Base-by-base conservation (phyloP, 2,329 filamentous ascomycete species). In the Penicillium sclerotigenum region DNA sequence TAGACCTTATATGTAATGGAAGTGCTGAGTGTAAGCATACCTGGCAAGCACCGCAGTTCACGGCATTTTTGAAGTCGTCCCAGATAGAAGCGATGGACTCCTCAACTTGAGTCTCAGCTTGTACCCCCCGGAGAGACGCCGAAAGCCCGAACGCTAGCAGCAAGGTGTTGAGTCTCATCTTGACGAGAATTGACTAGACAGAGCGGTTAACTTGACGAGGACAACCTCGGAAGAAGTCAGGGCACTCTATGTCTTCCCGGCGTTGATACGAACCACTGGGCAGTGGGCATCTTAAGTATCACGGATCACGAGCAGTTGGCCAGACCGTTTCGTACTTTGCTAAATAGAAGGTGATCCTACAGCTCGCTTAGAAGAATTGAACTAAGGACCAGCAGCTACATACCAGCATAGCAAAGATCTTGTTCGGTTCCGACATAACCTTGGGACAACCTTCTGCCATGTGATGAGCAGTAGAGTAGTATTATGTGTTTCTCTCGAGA, bases 1-100 rank as follows among this genome's bases (percentile, higher is more conserved):
- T 13, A 9, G 8, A 20, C 8, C 36, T 14, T 13, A 14, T 2
- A 16, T 16, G 8, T 5, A 13, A 20, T 18, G 37, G 7, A 7
- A 10, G n/a, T 51, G 8, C 18, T 2, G 14, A 16, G 5, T 8
- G 5, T 20, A 14, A 26, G 5, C 28, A 24, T 59, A 71, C 70
- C 64, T 73, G 66, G 48, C 72, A 75, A 28, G 62, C 65, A 18
- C 63, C 58, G 54, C 73, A 75, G 57, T 63, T 66, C 11, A 68
- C 63, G 8, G 68, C 65, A 54, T 70, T 60, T 33, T 70, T 68
- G 52, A 73, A 65, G 38, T 70, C 66, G 20, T 63, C 60, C 65
- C 66, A 68, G 22, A 73, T 69, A 13, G 54, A 48, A n/a, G 59
- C 48, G 24, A 68, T 58, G 48, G 52, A 59, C 33, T 40, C 53